A percentile compares a stretch with the other conserved stretches of the same genome.
Conservation (phyloP, 805 yeast genomes). For the Blastobotrys parvus region DNA sequence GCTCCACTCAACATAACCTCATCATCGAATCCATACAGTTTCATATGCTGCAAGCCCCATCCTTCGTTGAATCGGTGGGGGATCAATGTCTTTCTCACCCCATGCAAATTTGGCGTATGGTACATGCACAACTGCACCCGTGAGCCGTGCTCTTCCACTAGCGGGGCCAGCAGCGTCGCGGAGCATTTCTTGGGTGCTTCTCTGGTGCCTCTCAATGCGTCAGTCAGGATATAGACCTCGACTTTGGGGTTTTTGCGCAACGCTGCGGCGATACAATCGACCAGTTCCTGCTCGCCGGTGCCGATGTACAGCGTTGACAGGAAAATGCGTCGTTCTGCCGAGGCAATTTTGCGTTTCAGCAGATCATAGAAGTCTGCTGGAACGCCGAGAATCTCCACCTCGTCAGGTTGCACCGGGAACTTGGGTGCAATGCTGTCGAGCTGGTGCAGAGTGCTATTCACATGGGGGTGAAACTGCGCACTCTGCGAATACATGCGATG, state of each 20-base stretch:
- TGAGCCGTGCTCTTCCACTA: slow-evolving; percentile 56
- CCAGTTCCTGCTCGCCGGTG: slow-evolving; percentile 66
- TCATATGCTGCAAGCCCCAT: slow-evolving; percentile 93
- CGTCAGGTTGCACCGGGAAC: slow-evolving; percentile 47
- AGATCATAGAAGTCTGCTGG: slow-evolving; percentile 69
- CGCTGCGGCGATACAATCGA: slow-evolving; percentile 54
- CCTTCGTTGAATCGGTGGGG: slow-evolving; percentile 90
- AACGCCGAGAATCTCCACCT: slow-evolving; percentile 51
- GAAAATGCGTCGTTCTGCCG: slow-evolving; percentile 62
- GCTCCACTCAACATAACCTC: slow-evolving; percentile 88
- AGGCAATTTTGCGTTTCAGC: slow-evolving; percentile 49
- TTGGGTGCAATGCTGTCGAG: slow-evolving; percentile 60
- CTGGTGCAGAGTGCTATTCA: slow-evolving; percentile 29
- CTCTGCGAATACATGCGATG: too few species aligned
- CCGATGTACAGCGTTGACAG: slow-evolving; percentile 85
- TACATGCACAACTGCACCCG: slow-evolving; percentile 77
- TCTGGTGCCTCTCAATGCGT: slow-evolving; percentile 86
- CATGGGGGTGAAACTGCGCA: slow-evolving; percentile 15
- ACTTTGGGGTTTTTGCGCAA: slow-evolving; percentile 50
- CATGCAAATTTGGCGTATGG: slow-evolving; percentile 79
- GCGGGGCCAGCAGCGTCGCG: slow-evolving; percentile 61
- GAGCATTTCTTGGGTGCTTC: slow-evolving; percentile 77
- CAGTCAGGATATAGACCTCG: slow-evolving; percentile 66
- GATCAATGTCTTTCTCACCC: slow-evolving; percentile 51
- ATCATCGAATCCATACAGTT: slow-evolving; percentile 88